A percentile compares a stretch with the other conserved stretches of the same genome.
Evolutionary conservation across 1,284 basidiomycete species (phyloP).

Genomic region (Chalciporus sp.): DNA sequence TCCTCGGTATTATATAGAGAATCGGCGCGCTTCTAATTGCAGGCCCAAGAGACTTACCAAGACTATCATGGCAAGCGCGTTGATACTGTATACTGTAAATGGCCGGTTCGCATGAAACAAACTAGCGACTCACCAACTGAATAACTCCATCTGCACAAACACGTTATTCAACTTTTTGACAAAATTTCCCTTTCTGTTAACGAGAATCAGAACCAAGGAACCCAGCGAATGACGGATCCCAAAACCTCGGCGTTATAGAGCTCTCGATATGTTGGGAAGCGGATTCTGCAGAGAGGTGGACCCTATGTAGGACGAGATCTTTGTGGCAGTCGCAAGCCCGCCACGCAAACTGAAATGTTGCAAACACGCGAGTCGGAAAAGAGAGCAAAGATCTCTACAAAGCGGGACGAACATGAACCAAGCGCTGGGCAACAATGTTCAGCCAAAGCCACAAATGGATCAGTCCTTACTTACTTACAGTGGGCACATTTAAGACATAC

Average conservation of each 20-base stretch:
- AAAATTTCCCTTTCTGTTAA: conserved; percentile 7
- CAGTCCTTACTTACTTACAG: too few species aligned
- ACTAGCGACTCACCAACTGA: conserved; percentile 18
- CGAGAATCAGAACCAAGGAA: neutral
- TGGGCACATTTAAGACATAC: too few species aligned
- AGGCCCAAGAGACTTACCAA: conserved; percentile 12
- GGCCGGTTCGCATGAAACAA: too few species aligned
- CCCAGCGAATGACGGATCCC: neutral
- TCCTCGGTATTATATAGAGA: too few species aligned
- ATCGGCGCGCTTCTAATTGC: neutral
- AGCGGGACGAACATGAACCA: too few species aligned
- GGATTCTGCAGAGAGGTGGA: conserved; percentile 8
- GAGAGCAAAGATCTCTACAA: too few species aligned
- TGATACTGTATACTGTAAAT: conserved; percentile 13
- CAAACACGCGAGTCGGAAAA: neutral
- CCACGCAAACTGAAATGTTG: conserved; percentile 4
- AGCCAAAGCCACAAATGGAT: too few species aligned
- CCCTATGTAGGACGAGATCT: too few species aligned
- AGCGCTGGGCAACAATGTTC: too few species aligned
- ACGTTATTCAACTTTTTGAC: conserved; percentile 19
- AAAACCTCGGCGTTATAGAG: conserved; percentile 8
- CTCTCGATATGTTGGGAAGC: conserved; percentile 8
- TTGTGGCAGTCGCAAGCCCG: conserved; percentile 6
- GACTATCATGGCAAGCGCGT: conserved; percentile 8
- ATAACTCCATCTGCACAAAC: conserved; percentile 30